Evolutionary conservation across 306 rosid species (phyloP).

Genomic region (Adenanthera pavonina): DNA sequence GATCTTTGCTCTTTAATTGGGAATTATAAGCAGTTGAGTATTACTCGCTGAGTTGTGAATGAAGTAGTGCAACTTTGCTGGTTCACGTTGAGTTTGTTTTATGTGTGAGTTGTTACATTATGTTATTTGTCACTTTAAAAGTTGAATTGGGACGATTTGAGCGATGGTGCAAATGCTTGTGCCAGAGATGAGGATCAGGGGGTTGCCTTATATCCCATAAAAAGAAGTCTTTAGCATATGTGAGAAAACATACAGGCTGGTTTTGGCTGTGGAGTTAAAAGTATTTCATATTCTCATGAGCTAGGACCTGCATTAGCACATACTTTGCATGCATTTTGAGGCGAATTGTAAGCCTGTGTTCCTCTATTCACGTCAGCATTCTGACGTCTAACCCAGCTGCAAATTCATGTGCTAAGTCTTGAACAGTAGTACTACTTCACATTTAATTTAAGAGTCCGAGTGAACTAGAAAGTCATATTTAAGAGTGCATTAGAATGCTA

Average conservation of each 20-base stretch:
- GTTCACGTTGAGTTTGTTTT: background rate
- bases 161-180: background rate
- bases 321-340: slow-evolving; percentile 12
- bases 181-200: background rate
- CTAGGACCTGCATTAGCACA: background rate
- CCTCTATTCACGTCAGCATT: background rate
- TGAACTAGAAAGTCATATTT: background rate
- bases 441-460: background rate
- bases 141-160: background rate
- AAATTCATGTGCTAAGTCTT: background rate
- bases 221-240: background rate
- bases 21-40: background rate
- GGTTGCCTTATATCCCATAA: background rate
- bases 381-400: background rate
- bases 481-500: slow-evolving; percentile 11
- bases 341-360: background rate
- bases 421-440: background rate
- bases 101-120: background rate
- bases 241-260: background rate
- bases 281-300: background rate
- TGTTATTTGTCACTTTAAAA: background rate
- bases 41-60: background rate
- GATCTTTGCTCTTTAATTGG: background rate
- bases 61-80: background rate
- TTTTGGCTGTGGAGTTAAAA: background rate